Evolutionary conservation across 2,329 filamentous ascomycete species (phyloP), one percentile per base, ranked within the genome.

Genomic region (Sclerotinia glacialis): DNA sequence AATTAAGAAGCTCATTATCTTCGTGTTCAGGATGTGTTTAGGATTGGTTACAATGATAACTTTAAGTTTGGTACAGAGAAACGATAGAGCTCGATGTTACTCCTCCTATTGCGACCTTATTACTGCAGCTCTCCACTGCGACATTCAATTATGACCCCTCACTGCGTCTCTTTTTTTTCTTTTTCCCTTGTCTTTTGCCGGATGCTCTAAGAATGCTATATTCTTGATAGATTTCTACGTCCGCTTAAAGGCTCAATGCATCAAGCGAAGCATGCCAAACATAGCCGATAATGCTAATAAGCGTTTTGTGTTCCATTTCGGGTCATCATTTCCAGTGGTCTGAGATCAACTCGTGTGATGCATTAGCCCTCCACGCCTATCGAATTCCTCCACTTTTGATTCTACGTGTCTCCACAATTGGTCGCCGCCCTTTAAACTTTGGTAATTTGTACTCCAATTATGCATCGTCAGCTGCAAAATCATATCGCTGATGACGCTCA

Each of bases 361-460:
- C 72, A 64, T 71, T 75, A 76, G 74, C 71, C 70, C 73, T 76
- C 72, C 75, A 75, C 75, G 75, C 73, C 72, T 72, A 46, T 64
- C 63, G 23, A 67, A 16, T 66, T 28, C 73, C 72, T 74, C 74
- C 74, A 76, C 73, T 75, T 71, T 74, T 74, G 71, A 62, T 71
- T 47, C 60, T 67, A 71, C 67, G 68, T 72, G 71, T 72, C 71
- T 74, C 73, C 74, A 75, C 70, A 72, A 64, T 70, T 60, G 49
- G 67, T 65, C 66, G 67, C 70, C 69, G 64, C 31, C 42, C 54
- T 40, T 64, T 60, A 56, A 52, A 66, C 49, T 71, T 71, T 69
- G 70, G 63, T 71, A 74, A 74, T 72, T 64, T 61, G 67, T 71
- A 64, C 68, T 56, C 49, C 42, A 58, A 49, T 37, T 26, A 63